Conservation (phyloP, 2,329 filamentous ascomycete species). For the Monilinia fructicola region DNA sequence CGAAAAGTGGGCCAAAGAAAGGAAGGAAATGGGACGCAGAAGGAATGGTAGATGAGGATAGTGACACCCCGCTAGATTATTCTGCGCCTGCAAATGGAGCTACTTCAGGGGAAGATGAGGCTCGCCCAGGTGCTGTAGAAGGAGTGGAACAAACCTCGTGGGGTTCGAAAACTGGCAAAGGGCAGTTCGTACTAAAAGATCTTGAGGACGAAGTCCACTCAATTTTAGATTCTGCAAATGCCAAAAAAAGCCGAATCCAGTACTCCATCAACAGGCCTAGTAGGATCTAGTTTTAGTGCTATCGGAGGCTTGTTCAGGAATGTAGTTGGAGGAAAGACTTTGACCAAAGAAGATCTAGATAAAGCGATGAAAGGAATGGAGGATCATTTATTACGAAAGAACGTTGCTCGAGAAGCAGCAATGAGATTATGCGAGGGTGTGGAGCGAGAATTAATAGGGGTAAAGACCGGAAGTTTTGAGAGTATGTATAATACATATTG, state of each 20-base stretch:
- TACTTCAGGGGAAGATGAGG: slow-evolving; percentile 55
- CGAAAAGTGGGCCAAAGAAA: slow-evolving; percentile 67
- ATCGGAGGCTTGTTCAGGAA: slow-evolving; percentile 91
- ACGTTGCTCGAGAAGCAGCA: slow-evolving; percentile 92
- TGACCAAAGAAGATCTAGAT: slow-evolving; percentile 84
- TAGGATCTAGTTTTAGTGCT: slow-evolving; percentile 77
- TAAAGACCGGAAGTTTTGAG: slow-evolving; percentile 91
- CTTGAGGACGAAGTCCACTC: slow-evolving; percentile 89
- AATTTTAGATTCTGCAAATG: slow-evolving; percentile 79
- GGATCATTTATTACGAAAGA: slow-evolving; percentile 90
- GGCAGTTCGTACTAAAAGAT: slow-evolving; percentile 91
- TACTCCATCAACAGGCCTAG: slow-evolving; percentile 58
- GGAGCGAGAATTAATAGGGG: slow-evolving; percentile 82
- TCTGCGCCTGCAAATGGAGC: slow-evolving; percentile 61
- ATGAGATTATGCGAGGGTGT: slow-evolving; percentile 88
- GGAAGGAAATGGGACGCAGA: slow-evolving; percentile 91
- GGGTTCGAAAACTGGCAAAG: slow-evolving; percentile 81
- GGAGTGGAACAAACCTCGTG: slow-evolving; percentile 76
- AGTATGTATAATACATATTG: slow-evolving; percentile 44
- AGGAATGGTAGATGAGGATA: slow-evolving; percentile 78
- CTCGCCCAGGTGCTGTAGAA: slow-evolving; percentile 63
- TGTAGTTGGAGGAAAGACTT: slow-evolving; percentile 87
- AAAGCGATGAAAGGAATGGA: slow-evolving; percentile 96
- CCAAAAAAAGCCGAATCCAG: slow-evolving; percentile 52
- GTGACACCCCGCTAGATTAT: slow-evolving; percentile 81